phyloP scores from a whole-genome alignment of 768 basidiomycete genomes.

The Leucogyrophana mollusca region DNA sequence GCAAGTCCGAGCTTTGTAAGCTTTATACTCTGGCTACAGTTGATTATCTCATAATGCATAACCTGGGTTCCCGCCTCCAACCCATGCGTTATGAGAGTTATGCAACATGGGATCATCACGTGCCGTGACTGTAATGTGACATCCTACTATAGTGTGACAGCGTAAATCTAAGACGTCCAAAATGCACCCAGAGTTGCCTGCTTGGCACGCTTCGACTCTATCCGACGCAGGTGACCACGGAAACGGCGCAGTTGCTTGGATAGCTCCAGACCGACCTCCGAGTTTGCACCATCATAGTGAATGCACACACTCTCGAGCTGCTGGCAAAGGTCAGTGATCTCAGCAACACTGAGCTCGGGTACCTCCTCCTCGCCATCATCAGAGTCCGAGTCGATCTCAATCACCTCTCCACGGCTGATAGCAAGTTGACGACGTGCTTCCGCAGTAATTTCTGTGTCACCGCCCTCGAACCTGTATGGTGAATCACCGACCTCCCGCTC shows the following conservation, averaged over 20 bases:
- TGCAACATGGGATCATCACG: slow-evolving; percentile 1
- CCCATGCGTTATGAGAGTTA: slow-evolving; percentile 2
- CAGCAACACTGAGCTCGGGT: background rate
- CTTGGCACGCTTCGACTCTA: background rate
- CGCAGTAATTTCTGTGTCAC: slow-evolving; percentile 3
- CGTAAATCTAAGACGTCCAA: background rate
- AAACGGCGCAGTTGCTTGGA: background rate
- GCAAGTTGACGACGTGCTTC: background rate
- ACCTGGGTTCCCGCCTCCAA: background rate
- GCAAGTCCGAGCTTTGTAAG: too few species aligned
- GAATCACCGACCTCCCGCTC: slow-evolving; percentile 9
- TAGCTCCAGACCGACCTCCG: background rate
- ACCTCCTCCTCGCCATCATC: background rate
- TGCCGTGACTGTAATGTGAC: too few species aligned
- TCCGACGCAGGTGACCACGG: background rate
- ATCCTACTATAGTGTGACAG: background rate
- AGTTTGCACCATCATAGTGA: background rate
- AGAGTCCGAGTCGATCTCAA: background rate
- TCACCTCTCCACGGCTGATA: slow-evolving; percentile 2
- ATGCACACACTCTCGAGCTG: slow-evolving; percentile 4
- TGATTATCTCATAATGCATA: slow-evolving; percentile 1
- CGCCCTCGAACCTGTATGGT: background rate
- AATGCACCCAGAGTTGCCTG: background rate
- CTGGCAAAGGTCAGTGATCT: slow-evolving; percentile 3
- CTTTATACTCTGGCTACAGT: too few species aligned